Evolutionary conservation across 371 early-diverging fungal genomes (phyloP).

Genomic region (Phascolomyces articulosus): DNA sequence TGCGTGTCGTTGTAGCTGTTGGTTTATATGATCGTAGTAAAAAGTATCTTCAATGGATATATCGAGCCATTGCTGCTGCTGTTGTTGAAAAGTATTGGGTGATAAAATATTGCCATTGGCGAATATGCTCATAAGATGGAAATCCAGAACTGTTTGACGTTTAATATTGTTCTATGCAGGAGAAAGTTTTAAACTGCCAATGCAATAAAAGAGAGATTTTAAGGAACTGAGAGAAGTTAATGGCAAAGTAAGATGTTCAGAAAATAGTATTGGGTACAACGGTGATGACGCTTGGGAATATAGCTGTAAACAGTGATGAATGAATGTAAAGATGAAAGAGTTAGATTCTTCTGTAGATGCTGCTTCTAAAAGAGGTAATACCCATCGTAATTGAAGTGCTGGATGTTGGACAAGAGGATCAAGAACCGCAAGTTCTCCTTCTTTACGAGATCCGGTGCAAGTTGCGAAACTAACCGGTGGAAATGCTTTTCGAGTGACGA

Average conservation of each 20-base stretch:
- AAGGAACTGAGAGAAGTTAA: neutral
- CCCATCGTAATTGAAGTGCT: neutral
- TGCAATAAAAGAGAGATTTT: too few relatives aligned
- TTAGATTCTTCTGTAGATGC: neutral
- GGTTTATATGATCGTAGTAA: too few relatives aligned
- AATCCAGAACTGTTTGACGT: too few relatives aligned
- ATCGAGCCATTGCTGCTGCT: too few relatives aligned
- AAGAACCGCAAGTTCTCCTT: neutral
- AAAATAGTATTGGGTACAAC: neutral
- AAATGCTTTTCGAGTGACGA: neutral
- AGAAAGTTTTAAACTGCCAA: too few relatives aligned
- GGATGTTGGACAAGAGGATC: neutral
- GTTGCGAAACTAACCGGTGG: slow-evolving; percentile 8
- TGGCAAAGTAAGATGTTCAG: neutral
- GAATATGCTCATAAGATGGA: too few relatives aligned
- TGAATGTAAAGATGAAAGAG: neutral
- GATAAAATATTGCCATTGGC: too few relatives aligned
- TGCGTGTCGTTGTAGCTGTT: too few relatives aligned
- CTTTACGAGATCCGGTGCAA: neutral
- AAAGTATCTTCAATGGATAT: too few relatives aligned
- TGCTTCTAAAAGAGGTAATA: neutral
- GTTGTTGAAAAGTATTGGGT: too few relatives aligned
- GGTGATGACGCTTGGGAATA: neutral
- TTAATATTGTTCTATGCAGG: too few relatives aligned
- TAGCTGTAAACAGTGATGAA: neutral